Base-by-base conservation (phyloP, 2,329 filamentous ascomycete genomes). In the Sclerotinia borealis region DNA sequence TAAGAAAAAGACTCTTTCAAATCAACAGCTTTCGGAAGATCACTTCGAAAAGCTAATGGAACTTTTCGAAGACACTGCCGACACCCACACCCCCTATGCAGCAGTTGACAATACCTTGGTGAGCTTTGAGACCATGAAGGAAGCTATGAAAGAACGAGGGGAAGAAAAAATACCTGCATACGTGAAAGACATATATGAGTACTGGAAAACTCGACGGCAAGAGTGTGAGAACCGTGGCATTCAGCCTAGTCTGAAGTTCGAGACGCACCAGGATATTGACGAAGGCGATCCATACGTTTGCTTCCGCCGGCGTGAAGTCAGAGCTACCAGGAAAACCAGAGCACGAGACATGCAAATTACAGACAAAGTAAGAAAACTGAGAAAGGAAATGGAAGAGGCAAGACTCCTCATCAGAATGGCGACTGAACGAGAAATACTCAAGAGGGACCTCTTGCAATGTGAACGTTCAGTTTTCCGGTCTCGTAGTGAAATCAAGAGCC, bases 211-310 rank as follows among this genome's bases (percentile, higher is more conserved):
- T 66, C 85, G 86, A 72, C 85, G 91, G 59, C 79, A 86, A 71
- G 80, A 80, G 36, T 82, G 81, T 64, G 85, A 84, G 68, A 95
- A 93, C 74, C 87, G 83, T 70, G 79, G 88, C 7, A 79, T 98
- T 66, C 89, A 93, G 73, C 86, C 92, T 9, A 82, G 80, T 27
- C 85, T 98, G 75, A 97, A 97, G 79, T 95, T 96, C 69, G 95
- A 99, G 79, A 96, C 88, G 52, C 92, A 95, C 67, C 90, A 92
- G 74, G 93, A 98, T 68, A 96, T 89, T 66, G 95, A 99, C 76
- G 95, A 99, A 75, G 86, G 91, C 71, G 95, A 99, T 77, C 95
- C 95, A 55, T 99, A 96, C 78, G 93, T 99, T 72, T 99, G 95
- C 78, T 99, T 99, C 84, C 87, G 95, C 74, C 87, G 95, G 70